Evolutionary conservation across 768 basidiomycete genomes (phyloP), one percentile per base, ranked within the genome.

Genomic region (Kwoniella sp.): DNA sequence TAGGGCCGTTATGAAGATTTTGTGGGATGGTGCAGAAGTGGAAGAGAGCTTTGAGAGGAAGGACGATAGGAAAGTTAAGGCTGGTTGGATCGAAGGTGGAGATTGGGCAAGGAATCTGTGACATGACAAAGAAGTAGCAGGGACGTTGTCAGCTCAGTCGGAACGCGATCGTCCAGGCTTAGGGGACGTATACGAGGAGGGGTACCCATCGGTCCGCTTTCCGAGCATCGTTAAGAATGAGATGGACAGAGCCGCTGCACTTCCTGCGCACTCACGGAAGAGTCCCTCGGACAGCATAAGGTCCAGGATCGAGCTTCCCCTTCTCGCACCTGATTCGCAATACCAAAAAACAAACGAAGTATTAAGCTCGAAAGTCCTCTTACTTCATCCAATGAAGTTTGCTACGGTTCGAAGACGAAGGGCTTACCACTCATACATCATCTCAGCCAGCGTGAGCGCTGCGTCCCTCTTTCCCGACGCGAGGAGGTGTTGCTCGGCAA

Each of bases 1-100:
- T 53, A 63, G 65, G 65, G 66, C 53, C 82, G 66, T 48, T 81
- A 67, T 84, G 79, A 54, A 84, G 45, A 82, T 45, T 60, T 85
- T 78, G 20, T 84, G 80, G 34, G 48, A 62, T 15, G 53, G 45
- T 13, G 65, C 47, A 22, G 55, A 57, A 20, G 66, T 13, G 22
- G 84, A 75, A 52, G 88, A 83, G 5, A 91, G 82, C 62, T 86
- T 86, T 55, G 88, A 84, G 54, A 89, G 84, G 79, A 90, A 92
- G 55, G 88, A 86, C n/a, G 85, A 83, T 77, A 95, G 88, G 84
- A 97, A 96, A n/a, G 89, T 87, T n/a, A 87, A 87, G 2, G 95
- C 91, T 3, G 91, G 91, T n/a, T 92, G 86, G 74, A 99, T 89
- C 69, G 93, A 93, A 17, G 92, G 91, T 58, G 92, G 91, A 67